phyloP scores from a whole-genome alignment of 176 grass and related monocot species.

The Canna indica region DNA sequence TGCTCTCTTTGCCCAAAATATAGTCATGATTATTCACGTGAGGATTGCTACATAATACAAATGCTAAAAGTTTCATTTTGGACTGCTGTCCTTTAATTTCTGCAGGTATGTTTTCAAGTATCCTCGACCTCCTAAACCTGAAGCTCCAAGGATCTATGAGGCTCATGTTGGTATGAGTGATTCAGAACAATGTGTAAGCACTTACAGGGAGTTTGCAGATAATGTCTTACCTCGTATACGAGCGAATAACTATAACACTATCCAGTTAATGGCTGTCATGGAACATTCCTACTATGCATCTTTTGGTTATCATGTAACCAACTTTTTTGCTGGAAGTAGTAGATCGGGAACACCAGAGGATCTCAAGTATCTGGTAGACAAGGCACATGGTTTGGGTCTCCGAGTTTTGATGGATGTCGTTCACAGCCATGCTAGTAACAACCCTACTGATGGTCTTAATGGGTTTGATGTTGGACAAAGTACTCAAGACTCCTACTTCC shows the following conservation, averaged over 20 bases:
- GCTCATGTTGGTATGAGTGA: constrained; percentile 96
- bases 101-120: constrained; percentile 69
- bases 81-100: background rate
- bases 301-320: constrained; percentile 96
- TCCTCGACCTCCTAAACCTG: constrained; percentile 56
- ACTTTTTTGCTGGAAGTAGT: constrained; percentile 87
- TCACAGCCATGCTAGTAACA: constrained; percentile 86
- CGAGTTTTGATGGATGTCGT: constrained; percentile 89
- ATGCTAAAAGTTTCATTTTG: background rate
- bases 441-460: constrained; percentile 79
- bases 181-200: constrained; percentile 50
- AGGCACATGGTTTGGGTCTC: constrained; percentile 78
- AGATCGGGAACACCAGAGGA: constrained; percentile 95
- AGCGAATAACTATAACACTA: constrained; percentile 87
- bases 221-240: constrained; percentile 75
- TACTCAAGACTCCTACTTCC: constrained; percentile 69
- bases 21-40: background rate
- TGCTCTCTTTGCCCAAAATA: background rate
- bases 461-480: constrained; percentile 90
- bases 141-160: constrained; percentile 77
- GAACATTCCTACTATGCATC: constrained; percentile 99
- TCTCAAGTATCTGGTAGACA: constrained; percentile 94
- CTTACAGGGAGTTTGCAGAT: constrained; percentile 91
- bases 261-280: constrained; percentile 94
- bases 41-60: background rate